Conservation (phyloP, 495 filamentous ascomycete genomes). For the Daldinia childiae region DNA sequence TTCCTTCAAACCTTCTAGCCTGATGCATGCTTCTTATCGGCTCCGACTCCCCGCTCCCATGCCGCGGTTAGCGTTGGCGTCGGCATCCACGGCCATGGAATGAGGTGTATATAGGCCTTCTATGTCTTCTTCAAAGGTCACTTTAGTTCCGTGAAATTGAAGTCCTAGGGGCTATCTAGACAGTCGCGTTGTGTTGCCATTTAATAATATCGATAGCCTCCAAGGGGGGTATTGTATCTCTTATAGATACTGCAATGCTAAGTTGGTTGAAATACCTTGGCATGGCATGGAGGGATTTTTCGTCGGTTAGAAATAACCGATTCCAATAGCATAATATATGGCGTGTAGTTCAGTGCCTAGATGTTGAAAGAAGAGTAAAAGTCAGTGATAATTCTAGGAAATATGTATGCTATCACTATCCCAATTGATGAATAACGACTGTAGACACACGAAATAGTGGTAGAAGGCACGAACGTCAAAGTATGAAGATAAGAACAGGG, state of each 20-base stretch:
- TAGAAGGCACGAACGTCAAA: not conserved
- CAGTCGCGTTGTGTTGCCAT: too few species aligned
- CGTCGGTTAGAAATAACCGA: not conserved
- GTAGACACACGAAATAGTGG: not conserved
- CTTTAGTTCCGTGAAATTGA: too few species aligned
- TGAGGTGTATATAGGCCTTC: too few species aligned
- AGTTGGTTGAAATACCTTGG: not conserved
- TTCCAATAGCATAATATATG: not conserved
- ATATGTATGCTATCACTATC: not conserved
- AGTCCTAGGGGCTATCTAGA: too few species aligned
- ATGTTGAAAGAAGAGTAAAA: not conserved
- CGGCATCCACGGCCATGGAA: too few species aligned
- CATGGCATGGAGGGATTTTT: not conserved
- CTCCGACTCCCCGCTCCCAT: too few species aligned
- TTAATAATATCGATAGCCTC: too few species aligned
- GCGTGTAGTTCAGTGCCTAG: not conserved
- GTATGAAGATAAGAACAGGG: not conserved
- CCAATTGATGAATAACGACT: not conserved
- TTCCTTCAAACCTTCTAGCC: too few species aligned
- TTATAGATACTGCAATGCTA: not conserved
- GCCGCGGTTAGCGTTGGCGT: too few species aligned
- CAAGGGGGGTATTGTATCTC: too few species aligned
- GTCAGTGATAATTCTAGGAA: not conserved
- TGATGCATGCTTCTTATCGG: too few species aligned
- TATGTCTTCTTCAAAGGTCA: too few species aligned